These are phyloP conservation scores for Stephania cephalantha DNA, from an alignment of 164 flowering plant genomes.

Conservation along the genomic window DNA sequence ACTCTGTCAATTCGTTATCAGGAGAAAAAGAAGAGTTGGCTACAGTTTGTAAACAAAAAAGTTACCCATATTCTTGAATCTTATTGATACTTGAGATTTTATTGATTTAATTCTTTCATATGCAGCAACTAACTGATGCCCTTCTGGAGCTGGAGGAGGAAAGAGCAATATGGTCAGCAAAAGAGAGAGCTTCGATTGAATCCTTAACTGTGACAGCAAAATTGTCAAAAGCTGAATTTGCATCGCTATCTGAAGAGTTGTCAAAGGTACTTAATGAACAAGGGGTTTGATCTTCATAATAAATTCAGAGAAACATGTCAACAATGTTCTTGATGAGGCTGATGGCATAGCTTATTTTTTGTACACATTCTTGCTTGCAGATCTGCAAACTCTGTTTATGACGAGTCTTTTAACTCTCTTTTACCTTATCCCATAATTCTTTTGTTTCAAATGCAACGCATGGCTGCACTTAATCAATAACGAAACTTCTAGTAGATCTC, in stretches of 20 bases:
- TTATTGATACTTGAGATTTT: conserved; percentile 2
- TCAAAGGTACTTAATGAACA: conserved; percentile 39
- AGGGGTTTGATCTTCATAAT: background rate
- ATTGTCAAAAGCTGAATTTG: conserved; percentile 37
- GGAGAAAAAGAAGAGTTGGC: conserved; percentile 85
- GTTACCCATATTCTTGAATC: background rate
- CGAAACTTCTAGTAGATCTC: too few species aligned
- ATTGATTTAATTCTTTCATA: conserved; percentile 8
- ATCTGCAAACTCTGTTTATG: too few species aligned
- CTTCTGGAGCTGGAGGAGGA: conserved; percentile 86
- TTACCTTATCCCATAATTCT: too few species aligned
- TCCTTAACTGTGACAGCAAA: conserved; percentile 50
- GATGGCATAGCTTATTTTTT: too few species aligned
- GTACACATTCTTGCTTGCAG: too few species aligned
- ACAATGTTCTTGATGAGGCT: too few species aligned
- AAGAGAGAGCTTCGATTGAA: conserved; percentile 64
- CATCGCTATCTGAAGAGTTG: conserved; percentile 37
- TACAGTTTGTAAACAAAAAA: conserved; percentile 40
- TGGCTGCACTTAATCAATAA: too few species aligned
- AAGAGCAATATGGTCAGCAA: conserved; percentile 73
- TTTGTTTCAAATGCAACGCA: too few species aligned
- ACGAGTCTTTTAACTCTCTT: too few species aligned
- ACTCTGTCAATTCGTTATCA: conserved; percentile 31
- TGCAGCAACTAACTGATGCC: conserved; percentile 76
- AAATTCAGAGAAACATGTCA: background rate